phyloP scores from a whole-genome alignment of 768 basidiomycete species.

The Lactarius quietus region DNA sequence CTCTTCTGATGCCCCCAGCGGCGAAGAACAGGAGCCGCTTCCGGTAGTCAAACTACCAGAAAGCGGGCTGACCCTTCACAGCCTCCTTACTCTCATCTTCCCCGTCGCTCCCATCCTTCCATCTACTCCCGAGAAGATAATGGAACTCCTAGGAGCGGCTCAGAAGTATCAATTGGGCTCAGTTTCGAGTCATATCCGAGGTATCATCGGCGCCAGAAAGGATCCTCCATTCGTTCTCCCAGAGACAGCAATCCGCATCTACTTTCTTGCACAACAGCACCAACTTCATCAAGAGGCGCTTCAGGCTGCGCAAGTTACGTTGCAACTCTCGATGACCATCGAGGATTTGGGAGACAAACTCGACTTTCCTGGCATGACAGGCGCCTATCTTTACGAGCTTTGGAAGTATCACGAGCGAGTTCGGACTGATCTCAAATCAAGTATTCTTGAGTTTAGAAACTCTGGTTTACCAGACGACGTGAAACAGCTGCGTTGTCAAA shows the following conservation, averaged over 20 bases:
- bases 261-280: not conserved
- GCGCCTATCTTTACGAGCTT: not conserved
- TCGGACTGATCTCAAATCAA: not conserved
- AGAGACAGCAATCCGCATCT: not conserved
- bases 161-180: not conserved
- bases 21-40: not conserved
- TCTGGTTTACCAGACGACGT: not conserved
- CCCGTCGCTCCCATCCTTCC: not conserved
- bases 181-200: not conserved
- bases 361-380: not conserved
- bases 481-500: not conserved
- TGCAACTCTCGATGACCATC: not conserved
- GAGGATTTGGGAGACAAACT: not conserved
- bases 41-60: not conserved
- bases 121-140: not conserved
- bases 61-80: not conserved
- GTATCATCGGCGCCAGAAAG: not conserved
- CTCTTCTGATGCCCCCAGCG: not conserved
- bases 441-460: not conserved
- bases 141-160: not conserved
- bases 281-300: not conserved
- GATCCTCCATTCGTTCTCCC: not conserved
- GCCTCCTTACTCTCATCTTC: not conserved
- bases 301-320: not conserved
- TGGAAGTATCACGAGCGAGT: not conserved